Base-by-base conservation (phyloP, 1,139 yeast genomes). In the Scheffersomyces titani region DNA sequence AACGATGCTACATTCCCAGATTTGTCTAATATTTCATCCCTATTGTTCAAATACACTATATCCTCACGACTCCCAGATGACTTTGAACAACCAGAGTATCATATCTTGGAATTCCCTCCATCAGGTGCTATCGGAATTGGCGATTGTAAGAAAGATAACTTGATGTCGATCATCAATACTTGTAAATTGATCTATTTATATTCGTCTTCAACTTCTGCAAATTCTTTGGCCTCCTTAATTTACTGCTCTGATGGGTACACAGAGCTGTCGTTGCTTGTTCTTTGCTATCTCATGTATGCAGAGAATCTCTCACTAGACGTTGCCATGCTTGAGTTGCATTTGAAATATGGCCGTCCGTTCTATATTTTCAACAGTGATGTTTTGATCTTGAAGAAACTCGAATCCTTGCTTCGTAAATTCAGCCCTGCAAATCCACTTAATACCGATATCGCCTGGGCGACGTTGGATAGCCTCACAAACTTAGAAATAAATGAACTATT, bases 201-300 rank as follows among this genome's bases (percentile, higher is more conserved):
- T 57, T 71, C 77, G 13, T 68, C 74, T 0, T 65, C 72, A 20
- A 72, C 79, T 47, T 60, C 70, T 1, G 52, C 59, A 11, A 66
- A 67, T 18, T 58, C 66, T 0, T 57, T 63, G 50, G 63, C 82
- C 5, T 68, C 81, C 1, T 70, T 93, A 59, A 77, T 92, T 18
- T 89, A 88, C 68, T 92, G 97, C 68, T 84, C 90, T 3, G 98
- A 93, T 73, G 98, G 98, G 0, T 93, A 92, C 71, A 92, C 98
- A 0, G 98, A 93, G 68, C 89, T 93, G 59, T 87, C 97, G 5
- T 78, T 93, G 36, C 73, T 93, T 52, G 84, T 87, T 0, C 75
- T 92, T 50, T 85, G 92, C 59, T 92, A 84, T 67, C 64, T 90
- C 56, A 88, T 93, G 60, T 93, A 89, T 70, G 72, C 89, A 2